Evolutionary conservation across 768 basidiomycete species (phyloP).

Genomic region (Mycena amicta): DNA sequence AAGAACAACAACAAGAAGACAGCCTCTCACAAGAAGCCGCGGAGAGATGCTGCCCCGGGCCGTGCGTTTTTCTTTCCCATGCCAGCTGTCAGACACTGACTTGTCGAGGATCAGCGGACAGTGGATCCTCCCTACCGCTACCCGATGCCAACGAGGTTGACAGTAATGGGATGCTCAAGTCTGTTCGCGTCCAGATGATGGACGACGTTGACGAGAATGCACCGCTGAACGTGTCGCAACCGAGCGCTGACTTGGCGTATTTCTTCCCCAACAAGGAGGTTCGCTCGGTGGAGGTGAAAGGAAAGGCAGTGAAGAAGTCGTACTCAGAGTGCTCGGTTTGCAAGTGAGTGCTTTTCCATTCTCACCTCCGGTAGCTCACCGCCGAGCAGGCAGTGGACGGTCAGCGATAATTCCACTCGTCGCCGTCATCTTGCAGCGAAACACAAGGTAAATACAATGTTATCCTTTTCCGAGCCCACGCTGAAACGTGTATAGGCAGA

Average conservation of each 20-base stretch:
- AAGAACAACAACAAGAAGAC: too few relatives aligned
- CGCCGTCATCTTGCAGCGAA: neutral
- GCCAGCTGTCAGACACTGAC: too few relatives aligned
- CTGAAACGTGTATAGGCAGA: neutral
- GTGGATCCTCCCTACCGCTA: neutral
- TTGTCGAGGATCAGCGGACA: neutral
- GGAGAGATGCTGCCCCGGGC: too few relatives aligned
- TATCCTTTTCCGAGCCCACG: neutral
- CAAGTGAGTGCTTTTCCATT: neutral
- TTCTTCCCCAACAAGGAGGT: neutral
- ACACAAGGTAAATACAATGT: neutral
- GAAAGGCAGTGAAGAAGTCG: neutral
- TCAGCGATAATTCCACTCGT: neutral
- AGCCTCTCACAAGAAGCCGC: too few relatives aligned
- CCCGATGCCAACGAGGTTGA: neutral
- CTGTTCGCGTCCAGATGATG: neutral
- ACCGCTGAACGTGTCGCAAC: neutral
- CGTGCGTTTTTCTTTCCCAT: too few relatives aligned
- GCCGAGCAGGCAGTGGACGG: neutral
- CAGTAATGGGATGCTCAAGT: neutral
- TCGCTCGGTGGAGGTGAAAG: neutral
- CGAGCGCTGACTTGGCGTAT: neutral
- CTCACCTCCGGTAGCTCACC: neutral
- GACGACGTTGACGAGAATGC: neutral
- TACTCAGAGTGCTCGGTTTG: neutral